phyloP scores from a whole-genome alignment of 140 eudicot genomes.

The Senecio squalidus region DNA sequence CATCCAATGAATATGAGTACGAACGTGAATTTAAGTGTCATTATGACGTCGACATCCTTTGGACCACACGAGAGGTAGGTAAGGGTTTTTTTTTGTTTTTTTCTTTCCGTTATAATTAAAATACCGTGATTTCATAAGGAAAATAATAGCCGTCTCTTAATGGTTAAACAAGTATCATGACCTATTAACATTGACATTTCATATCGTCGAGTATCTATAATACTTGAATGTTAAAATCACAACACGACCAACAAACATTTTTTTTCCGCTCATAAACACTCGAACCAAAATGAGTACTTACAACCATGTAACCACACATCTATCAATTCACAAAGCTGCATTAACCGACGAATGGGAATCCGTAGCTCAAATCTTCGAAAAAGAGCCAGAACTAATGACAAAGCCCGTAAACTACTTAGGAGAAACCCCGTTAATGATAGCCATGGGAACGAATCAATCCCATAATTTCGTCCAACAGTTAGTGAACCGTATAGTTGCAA shows the following conservation, averaged over 20 bases:
- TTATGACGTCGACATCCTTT: too few species aligned
- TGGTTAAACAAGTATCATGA: too few species aligned
- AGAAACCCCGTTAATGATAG: slow-evolving; percentile 22
- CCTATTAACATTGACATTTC: too few species aligned
- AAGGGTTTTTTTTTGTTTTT: too few species aligned
- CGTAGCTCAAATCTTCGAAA: slow-evolving; percentile 5
- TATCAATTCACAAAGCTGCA: slow-evolving; percentile 12
- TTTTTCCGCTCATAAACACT: neutral
- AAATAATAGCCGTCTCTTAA: too few species aligned
- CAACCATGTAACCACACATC: neutral
- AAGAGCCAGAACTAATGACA: slow-evolving; percentile 8
- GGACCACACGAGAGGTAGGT: too few species aligned
- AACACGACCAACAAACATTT: neutral
- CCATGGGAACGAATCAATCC: slow-evolving; percentile 19
- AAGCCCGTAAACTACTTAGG: neutral
- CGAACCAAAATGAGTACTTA: neutral
- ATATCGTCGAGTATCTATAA: too few species aligned
- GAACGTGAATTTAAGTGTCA: too few species aligned
- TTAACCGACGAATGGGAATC: slow-evolving; percentile 7
- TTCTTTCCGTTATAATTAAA: too few species aligned
- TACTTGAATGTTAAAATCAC: too few species aligned
- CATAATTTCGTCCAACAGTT: neutral
- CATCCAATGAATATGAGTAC: too few species aligned
- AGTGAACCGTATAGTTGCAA: neutral
- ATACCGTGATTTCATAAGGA: too few species aligned